These are phyloP conservation scores for Cyclospora cayetanensis DNA, from an alignment of 169 alveolate genomes.

Conservation along the genomic window DNA sequence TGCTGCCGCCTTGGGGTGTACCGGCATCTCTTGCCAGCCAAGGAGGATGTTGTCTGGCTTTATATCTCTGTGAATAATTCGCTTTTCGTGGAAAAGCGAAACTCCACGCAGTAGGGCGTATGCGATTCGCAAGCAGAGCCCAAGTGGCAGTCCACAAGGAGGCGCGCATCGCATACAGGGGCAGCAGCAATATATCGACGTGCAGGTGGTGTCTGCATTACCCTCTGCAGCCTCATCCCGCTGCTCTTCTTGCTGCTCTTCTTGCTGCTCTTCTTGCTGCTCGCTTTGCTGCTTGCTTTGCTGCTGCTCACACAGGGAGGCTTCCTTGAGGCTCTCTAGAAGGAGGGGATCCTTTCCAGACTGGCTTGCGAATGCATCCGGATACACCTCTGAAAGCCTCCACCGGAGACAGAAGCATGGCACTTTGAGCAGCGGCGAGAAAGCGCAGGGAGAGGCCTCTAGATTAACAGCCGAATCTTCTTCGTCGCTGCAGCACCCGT, in stretches of 20 bases:
- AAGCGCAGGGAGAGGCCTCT: too few species aligned
- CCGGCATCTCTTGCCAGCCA: conserved; percentile 2
- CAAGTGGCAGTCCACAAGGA: conserved; percentile 60
- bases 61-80: conserved; percentile 62
- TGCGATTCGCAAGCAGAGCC: conserved; percentile 10
- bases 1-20: neutral
- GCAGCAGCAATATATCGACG: conserved; percentile 10
- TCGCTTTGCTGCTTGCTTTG: neutral
- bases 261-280: conserved; percentile 16
- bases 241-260: neutral
- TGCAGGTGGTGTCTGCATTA: too few species aligned
- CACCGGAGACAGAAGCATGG: too few species aligned
- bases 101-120: conserved; percentile 40
- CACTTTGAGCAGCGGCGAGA: too few species aligned
- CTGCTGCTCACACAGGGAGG: neutral
- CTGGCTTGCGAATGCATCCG: too few species aligned
- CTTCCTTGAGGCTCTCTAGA: too few species aligned
- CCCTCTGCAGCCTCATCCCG: neutral
- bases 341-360: too few species aligned
- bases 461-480: too few species aligned
- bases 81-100: conserved; percentile 34
- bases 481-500: too few species aligned
- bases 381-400: too few species aligned
- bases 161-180: conserved; percentile 29
- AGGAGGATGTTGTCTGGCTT: conserved; percentile 69